phyloP scores from a whole-genome alignment of 2,329 filamentous ascomycete genomes.

The Phoma sp. region DNA sequence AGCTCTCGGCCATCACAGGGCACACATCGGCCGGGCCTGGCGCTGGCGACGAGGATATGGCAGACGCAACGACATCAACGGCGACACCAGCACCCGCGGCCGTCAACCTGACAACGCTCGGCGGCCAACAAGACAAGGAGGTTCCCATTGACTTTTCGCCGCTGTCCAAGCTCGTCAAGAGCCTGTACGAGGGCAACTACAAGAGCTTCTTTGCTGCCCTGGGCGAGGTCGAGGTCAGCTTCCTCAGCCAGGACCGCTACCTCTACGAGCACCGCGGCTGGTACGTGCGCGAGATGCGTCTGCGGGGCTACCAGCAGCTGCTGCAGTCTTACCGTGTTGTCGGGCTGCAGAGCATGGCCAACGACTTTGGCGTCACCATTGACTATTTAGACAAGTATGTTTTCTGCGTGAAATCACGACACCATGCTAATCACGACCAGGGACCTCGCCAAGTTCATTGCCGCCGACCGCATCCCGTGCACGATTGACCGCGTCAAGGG shows the following conservation, averaged over 20 bases:
- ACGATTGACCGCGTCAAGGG: constrained; percentile 97
- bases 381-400: constrained; percentile 90
- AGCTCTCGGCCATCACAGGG: constrained; percentile 80
- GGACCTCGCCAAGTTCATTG: constrained; percentile 96
- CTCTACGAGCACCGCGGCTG: constrained; percentile 94
- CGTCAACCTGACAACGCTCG: constrained; percentile 88
- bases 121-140: constrained; percentile 80
- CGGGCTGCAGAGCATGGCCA: constrained; percentile 95
- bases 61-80: constrained; percentile 60
- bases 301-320: constrained; percentile 94
- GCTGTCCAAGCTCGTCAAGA: constrained; percentile 85
- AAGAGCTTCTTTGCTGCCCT: constrained; percentile 91
- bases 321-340: constrained; percentile 97
- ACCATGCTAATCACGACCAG: constrained; percentile 54
- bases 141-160: constrained; percentile 86
- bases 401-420: neutral
- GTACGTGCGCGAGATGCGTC: constrained; percentile 98
- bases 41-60: constrained; percentile 76
- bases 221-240: constrained; percentile 88
- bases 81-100: constrained; percentile 66
- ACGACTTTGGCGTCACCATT: constrained; percentile 94
- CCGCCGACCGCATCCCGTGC: constrained; percentile 90
- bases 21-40: constrained; percentile 81
- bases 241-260: constrained; percentile 93
- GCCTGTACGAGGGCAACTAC: constrained; percentile 93